These are phyloP conservation scores for Hypoxylon sp. DNA, from an alignment of 2,329 filamentous ascomycete species.

Conservation along the genomic window DNA sequence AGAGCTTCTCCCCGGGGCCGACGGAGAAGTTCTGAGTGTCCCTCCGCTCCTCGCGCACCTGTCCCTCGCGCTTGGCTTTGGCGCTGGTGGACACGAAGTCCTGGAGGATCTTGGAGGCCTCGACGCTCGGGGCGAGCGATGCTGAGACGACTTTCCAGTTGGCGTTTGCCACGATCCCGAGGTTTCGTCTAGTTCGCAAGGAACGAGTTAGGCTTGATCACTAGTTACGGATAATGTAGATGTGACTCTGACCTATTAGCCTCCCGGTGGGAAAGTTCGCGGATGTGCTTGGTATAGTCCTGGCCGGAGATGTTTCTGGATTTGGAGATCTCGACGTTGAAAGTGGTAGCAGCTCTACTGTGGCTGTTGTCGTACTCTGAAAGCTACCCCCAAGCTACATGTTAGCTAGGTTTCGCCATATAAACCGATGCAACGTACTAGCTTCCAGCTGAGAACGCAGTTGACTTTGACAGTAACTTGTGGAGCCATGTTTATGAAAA, in stretches of 20 bases:
- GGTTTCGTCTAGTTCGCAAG: neutral
- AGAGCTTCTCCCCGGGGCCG: conserved; percentile 1
- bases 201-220: too few relatives aligned
- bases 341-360: neutral
- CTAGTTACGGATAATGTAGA: too few relatives aligned
- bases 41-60: neutral
- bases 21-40: neutral
- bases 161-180: neutral
- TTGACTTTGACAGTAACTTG: neutral
- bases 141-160: neutral
- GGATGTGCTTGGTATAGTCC: neutral
- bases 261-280: too few relatives aligned
- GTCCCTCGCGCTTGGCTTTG: neutral
- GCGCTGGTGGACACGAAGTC: neutral
- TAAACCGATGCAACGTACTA: neutral
- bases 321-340: neutral
- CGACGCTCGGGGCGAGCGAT: neutral
- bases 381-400: neutral
- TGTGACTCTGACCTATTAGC: too few relatives aligned
- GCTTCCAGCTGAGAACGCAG: neutral
- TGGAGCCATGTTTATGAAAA: neutral
- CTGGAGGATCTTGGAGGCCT: neutral
- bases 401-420: neutral
- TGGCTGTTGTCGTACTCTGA: neutral
- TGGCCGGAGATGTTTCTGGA: neutral